These are phyloP conservation scores for Ambispora gerdemannii DNA, from an alignment of 192 early-diverging fungal species.

Conservation along the genomic window DNA sequence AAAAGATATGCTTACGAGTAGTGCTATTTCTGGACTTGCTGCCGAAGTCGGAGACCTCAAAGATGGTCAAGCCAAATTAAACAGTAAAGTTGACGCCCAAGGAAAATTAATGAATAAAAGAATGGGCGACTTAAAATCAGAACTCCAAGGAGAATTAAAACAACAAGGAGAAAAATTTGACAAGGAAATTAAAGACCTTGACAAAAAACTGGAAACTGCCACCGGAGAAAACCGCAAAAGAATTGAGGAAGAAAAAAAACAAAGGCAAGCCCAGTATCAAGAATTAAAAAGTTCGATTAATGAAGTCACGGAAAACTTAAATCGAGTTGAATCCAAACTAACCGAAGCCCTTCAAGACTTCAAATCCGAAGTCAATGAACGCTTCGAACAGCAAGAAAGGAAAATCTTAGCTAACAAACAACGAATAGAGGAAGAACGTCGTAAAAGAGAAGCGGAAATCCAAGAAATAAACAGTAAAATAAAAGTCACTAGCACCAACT, in stretches of 20 bases:
- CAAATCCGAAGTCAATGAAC: background rate
- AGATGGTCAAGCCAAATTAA: background rate
- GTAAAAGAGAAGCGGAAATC: background rate
- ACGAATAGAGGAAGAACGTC: background rate
- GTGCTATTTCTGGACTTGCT: background rate
- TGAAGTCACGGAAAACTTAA: constrained; percentile 1
- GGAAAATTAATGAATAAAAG: background rate
- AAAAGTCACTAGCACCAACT: constrained; percentile 2
- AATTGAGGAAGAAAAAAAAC: background rate
- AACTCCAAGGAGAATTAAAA: background rate
- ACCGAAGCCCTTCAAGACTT: background rate
- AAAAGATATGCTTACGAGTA: background rate
- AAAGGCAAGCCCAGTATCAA: background rate
- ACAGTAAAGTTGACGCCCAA: constrained; percentile 1
- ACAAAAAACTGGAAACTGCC: background rate
- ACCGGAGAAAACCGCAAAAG: background rate
- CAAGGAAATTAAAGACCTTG: constrained; percentile 1
- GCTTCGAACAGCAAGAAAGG: constrained; percentile 12
- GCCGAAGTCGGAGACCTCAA: background rate
- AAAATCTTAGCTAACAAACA: background rate
- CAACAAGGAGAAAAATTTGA: constrained; percentile 22
- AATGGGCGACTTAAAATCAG: background rate
- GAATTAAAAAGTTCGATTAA: constrained; percentile 1
- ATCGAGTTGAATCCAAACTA: background rate
- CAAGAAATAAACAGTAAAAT: background rate